These are phyloP conservation scores for Knufia fluminis DNA, from an alignment of 2,329 filamentous ascomycete genomes.

Conservation along the genomic window DNA sequence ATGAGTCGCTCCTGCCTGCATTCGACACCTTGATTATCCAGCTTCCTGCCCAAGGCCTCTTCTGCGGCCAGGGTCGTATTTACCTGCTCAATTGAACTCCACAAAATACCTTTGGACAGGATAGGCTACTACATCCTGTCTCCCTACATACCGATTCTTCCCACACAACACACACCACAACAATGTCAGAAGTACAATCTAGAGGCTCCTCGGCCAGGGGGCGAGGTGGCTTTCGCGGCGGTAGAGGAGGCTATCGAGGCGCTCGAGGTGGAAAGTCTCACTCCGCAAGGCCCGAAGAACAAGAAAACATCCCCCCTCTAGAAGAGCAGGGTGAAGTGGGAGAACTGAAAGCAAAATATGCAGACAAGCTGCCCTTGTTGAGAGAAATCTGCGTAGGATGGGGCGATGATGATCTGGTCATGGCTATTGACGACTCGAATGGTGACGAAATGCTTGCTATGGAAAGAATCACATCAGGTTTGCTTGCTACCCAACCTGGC, in stretches of 20 bases:
- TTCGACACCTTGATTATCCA: conserved; percentile 25
- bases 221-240: conserved; percentile 52
- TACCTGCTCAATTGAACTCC: conserved; percentile 16
- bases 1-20: conserved; percentile 25
- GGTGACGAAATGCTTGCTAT: conserved; percentile 41
- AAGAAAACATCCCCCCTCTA: conserved; percentile 53
- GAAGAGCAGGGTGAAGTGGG: conserved; percentile 84
- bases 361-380: conserved; percentile 66
- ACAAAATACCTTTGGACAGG: conserved; percentile 15
- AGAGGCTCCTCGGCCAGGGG: conserved; percentile 59
- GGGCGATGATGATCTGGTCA: conserved; percentile 90
- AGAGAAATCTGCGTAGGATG: conserved; percentile 92
- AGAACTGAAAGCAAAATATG: conserved; percentile 84
- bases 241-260: conserved; percentile 70
- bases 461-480: conserved; percentile 44
- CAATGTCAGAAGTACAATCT: conserved; percentile 92
- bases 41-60: conserved; percentile 22
- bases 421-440: conserved; percentile 70
- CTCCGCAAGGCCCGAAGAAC: conserved; percentile 48
- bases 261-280: conserved; percentile 51
- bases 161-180: conserved; percentile 25
- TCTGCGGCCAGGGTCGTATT: conserved; percentile 21
- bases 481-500: background rate
- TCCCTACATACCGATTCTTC: background rate
- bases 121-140: background rate